Base-by-base conservation (phyloP, 192 early-diverging fungal species). In the Linnemannia hyalina region DNA sequence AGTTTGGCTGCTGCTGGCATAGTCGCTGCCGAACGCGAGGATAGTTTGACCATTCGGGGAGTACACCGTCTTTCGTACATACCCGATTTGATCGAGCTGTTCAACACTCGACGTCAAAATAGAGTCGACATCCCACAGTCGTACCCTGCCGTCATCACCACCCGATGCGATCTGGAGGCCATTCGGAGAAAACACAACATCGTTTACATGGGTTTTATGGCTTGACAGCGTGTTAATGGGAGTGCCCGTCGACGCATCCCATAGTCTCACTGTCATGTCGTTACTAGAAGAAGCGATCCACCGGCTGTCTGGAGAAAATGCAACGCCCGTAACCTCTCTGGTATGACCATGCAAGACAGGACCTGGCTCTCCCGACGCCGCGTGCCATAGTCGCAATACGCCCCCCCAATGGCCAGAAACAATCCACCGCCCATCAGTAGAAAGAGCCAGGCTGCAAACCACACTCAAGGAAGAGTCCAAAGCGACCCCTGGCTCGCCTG, bases 91-190 rank as follows among this genome's bases (percentile, higher is more conserved):
- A 29, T 11, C 10, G 0, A n/a, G 35, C 20, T 16, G 35, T 8
- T 29, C 38, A 23, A n/a, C 5, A 69, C 36, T 69, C 32, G 69
- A 41, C 3, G 36, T 32, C 68, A 29, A 40, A 9, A 5, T 70
- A 0, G 38, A 0, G 0, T 70, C 6, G 2, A 41, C 23, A 35
- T 70, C 69, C 69, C 69, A 70, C 26, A 70, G 18, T 23, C 69
- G 69, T 1, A 70, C 23, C 38, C 5, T 70, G 2, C 3, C 16
- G 11, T 76, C 75, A 2, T 1, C 0, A 2, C 75, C 41, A 1
- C 75, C 54, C 7, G 75, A 76, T 9, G 75, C 75, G 22, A 76
- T 68, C 41, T 65, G 57, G 16, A 18, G 57, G 16, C 75, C 75
- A 65, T 44, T 38, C 4, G 60, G 57, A 26, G 75, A 76, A 41